phyloP scores from a whole-genome alignment of 2,329 filamentous ascomycete genomes.

The Plenodomus lindquistii region DNA sequence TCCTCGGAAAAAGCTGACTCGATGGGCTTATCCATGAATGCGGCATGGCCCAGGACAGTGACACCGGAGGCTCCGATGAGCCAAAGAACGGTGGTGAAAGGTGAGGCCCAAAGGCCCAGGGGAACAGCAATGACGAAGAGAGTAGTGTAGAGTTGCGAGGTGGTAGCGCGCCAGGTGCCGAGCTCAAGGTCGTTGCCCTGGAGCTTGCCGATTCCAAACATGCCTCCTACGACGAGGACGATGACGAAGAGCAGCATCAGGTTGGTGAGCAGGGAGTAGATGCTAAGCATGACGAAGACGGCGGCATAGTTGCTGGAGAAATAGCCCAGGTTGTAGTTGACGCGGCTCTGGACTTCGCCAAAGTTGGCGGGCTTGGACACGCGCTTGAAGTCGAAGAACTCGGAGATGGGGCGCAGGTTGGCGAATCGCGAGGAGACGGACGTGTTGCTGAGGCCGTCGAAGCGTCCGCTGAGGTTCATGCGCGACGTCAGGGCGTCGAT shows the following conservation, averaged over 20 bases:
- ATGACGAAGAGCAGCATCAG: slow-evolving; percentile 88
- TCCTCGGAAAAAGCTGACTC: slow-evolving; percentile 99
- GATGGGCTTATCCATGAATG: slow-evolving; percentile 97
- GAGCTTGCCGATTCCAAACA: slow-evolving; percentile 90
- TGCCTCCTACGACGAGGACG: slow-evolving; percentile 79
- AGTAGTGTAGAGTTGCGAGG: slow-evolving; percentile 91
- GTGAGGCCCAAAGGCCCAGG: slow-evolving; percentile 81
- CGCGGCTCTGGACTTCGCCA: slow-evolving; percentile 81
- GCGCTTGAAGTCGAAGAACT: slow-evolving; percentile 96
- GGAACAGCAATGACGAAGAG: slow-evolving; percentile 83
- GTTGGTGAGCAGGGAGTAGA: slow-evolving; percentile 94
- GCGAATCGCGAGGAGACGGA: slow-evolving; percentile 82
- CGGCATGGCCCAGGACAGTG: slow-evolving; percentile 90
- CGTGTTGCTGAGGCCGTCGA: slow-evolving; percentile 79
- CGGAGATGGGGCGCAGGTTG: slow-evolving; percentile 86
- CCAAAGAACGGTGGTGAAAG: slow-evolving; percentile 86
- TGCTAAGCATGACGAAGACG: slow-evolving; percentile 90
- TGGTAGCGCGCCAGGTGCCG: slow-evolving; percentile 78
- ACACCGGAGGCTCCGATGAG: slow-evolving; percentile 94
- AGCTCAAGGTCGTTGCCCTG: slow-evolving; percentile 86
- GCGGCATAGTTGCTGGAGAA: slow-evolving; percentile 98
- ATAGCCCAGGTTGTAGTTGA: slow-evolving; percentile 96
- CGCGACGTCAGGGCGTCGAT: slow-evolving; percentile 89
- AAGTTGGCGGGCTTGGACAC: slow-evolving; percentile 94
- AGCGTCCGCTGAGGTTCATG: slow-evolving; percentile 82